A percentile compares a stretch with the other conserved stretches of the same genome.
Evolutionary conservation across 257 asterid species (phyloP).

Genomic region (Sherardia arvensis): DNA sequence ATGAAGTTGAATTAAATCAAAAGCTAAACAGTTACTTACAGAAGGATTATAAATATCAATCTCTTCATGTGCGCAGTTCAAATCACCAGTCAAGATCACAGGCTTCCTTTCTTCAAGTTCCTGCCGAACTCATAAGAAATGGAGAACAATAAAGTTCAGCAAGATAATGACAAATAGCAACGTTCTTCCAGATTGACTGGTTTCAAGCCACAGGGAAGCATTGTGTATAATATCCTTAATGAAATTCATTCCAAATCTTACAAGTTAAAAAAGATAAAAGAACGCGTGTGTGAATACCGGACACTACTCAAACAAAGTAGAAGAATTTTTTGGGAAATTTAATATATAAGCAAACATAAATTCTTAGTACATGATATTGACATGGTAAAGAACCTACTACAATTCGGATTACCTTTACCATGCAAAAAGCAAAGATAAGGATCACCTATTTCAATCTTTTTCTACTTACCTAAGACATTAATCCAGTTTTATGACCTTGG

Average conservation of each 20-base stretch:
- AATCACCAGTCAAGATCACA: slow-evolving; percentile 87
- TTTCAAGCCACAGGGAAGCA: not conserved
- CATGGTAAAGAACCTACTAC: not conserved
- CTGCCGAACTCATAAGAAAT: slow-evolving; percentile 41
- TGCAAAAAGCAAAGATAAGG: not conserved
- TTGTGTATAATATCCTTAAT: not conserved
- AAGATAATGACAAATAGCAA: not conserved
- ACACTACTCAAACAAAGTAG: not conserved
- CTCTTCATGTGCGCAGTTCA: slow-evolving; percentile 95
- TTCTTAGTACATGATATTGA: not conserved
- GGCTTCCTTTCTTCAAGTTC: slow-evolving; percentile 78
- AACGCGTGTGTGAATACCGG: not conserved
- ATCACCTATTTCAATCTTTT: not conserved
- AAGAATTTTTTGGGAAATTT: not conserved
- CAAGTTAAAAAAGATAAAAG: not conserved
- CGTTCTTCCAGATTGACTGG: not conserved
- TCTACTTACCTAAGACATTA: not conserved
- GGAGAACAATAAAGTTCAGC: slow-evolving; percentile 9
- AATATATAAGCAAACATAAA: not conserved
- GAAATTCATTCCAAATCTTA: not conserved
- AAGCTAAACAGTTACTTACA: slow-evolving; percentile 30
- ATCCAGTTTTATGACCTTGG: too few relatives aligned
- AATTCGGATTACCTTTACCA: too few relatives aligned
- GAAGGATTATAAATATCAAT: slow-evolving; percentile 85
- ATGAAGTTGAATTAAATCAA: not conserved